Percentiles rank a stretch among this genome's conserved stretches.
These are phyloP conservation scores for Artomyces pyxidatus DNA, from an alignment of 768 basidiomycete species.

Conservation along the genomic window DNA sequence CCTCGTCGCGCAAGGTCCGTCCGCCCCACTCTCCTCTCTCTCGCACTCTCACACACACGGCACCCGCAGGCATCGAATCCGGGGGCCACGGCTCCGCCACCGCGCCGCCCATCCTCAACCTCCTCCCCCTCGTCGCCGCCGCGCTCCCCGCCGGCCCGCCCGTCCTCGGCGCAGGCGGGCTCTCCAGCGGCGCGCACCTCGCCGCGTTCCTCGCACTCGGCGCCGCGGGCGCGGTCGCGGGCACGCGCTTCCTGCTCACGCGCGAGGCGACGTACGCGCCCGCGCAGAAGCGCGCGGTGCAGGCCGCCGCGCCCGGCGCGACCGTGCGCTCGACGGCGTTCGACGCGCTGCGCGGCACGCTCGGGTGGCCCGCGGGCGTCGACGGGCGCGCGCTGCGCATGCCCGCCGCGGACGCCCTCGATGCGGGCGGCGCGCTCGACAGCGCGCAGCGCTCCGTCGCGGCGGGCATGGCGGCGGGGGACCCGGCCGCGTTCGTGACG, in stretches of 20 bases:
- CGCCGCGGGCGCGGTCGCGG: constrained; percentile 58
- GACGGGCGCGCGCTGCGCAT: constrained; percentile 38
- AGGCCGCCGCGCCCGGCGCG: constrained; percentile 18
- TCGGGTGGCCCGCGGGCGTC: constrained; percentile 28
- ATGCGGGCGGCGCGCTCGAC: constrained; percentile 6
- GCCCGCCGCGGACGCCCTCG: constrained; percentile 12
- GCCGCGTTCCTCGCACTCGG: constrained; percentile 61
- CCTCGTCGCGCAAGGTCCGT: constrained; percentile 68
- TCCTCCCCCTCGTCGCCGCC: constrained; percentile 48
- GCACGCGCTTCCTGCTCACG: constrained; percentile 69
- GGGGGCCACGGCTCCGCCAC: constrained; percentile 64
- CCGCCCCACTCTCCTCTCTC: constrained; percentile 1
- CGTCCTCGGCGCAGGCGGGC: constrained; percentile 68
- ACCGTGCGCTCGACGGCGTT: constrained; percentile 26
- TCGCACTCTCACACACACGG: not conserved
- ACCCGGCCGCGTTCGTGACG: constrained; percentile 20
- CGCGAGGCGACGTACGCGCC: constrained; percentile 42
- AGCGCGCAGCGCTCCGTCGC: constrained; percentile 12
- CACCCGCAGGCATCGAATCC: constrained; percentile 56
- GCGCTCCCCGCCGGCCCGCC: constrained; percentile 34
- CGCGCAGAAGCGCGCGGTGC: constrained; percentile 26
- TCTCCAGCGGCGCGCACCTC: constrained; percentile 56
- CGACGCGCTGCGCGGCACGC: constrained; percentile 24
- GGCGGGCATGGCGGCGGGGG: constrained; percentile 19
- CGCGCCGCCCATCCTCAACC: constrained; percentile 51